Conservation (phyloP, 257 asterid genomes). For the Eustoma russellianum region DNA sequence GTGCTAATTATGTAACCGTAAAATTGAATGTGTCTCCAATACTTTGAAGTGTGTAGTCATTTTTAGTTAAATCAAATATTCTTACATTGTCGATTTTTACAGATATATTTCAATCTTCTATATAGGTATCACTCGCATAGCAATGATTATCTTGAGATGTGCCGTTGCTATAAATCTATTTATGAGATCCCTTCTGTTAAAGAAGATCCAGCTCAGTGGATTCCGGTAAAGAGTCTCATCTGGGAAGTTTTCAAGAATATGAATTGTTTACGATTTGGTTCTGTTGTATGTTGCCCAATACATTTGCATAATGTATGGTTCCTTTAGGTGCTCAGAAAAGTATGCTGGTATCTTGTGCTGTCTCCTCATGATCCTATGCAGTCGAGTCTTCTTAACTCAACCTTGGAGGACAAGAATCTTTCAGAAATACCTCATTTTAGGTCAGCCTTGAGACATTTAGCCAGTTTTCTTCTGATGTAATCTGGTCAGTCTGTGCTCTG, state of each 20-base stretch:
- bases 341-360: conserved; percentile 89
- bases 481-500: not conserved
- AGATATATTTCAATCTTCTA: conserved; percentile 8
- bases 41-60: too few relatives aligned
- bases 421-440: conserved; percentile 86
- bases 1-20: too few relatives aligned
- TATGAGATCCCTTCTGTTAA: conserved; percentile 87
- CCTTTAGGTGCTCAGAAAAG: conserved; percentile 78
- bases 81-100: too few relatives aligned
- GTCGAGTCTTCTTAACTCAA: conserved; percentile 89
- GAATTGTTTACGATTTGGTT: not conserved
- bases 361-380: conserved; percentile 96
- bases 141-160: conserved; percentile 92
- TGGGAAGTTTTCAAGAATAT: not conserved
- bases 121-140: conserved; percentile 69
- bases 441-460: conserved; percentile 20
- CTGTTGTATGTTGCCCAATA: not conserved
- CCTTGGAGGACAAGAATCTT: conserved; percentile 90
- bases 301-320: not conserved
- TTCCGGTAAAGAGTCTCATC: conserved; percentile 41
- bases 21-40: too few relatives aligned
- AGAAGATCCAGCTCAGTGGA: conserved; percentile 81
- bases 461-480: not conserved
- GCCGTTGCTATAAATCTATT: conserved; percentile 92
- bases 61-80: too few relatives aligned